These are phyloP conservation scores for Xylaria sp. DNA, from an alignment of 2,329 filamentous ascomycete genomes.

Conservation along the genomic window DNA sequence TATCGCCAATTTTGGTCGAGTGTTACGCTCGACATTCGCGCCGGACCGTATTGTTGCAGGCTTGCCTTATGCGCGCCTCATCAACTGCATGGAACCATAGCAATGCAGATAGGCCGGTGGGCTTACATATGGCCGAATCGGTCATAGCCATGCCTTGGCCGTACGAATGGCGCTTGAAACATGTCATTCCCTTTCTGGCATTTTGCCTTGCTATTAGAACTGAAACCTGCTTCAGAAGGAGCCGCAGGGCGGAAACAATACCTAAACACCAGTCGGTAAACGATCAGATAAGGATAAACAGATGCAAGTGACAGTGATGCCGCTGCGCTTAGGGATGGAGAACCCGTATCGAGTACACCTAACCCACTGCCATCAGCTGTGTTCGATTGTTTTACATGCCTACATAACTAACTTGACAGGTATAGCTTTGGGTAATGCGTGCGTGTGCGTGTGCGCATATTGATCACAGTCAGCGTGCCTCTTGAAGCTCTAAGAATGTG, in stretches of 20 bases:
- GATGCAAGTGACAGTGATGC: not conserved
- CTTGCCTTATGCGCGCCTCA: conserved; percentile 26
- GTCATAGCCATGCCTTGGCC: conserved; percentile 20
- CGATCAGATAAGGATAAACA: not conserved
- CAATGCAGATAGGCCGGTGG: conserved; percentile 10
- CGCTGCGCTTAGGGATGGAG: not conserved
- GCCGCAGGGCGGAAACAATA: conserved; percentile 31
- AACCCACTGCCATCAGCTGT: conserved; percentile 15
- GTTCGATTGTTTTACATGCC: not conserved
- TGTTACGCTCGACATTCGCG: conserved; percentile 11
- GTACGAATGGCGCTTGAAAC: conserved; percentile 32
- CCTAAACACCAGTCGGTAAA: conserved; percentile 14
- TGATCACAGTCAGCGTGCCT: conserved; percentile 15
- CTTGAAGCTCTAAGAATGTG: conserved; percentile 24
- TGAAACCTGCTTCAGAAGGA: conserved; percentile 37
- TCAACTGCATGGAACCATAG: conserved; percentile 32
- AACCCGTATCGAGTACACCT: conserved; percentile 8
- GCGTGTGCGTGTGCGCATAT: too few relatives aligned
- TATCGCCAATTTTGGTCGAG: conserved; percentile 1
- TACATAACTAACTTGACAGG: not conserved
- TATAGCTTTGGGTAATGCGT: too few relatives aligned
- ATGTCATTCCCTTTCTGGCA: conserved; percentile 35
- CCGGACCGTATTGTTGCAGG: conserved; percentile 20
- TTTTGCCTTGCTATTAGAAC: conserved; percentile 14
- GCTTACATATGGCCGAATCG: conserved; percentile 5